A percentile compares a stretch with the other conserved stretches of the same genome.
Evolutionary conservation across 2,329 filamentous ascomycete species (phyloP).

Genomic region (Arthrobotrys megalospora): DNA sequence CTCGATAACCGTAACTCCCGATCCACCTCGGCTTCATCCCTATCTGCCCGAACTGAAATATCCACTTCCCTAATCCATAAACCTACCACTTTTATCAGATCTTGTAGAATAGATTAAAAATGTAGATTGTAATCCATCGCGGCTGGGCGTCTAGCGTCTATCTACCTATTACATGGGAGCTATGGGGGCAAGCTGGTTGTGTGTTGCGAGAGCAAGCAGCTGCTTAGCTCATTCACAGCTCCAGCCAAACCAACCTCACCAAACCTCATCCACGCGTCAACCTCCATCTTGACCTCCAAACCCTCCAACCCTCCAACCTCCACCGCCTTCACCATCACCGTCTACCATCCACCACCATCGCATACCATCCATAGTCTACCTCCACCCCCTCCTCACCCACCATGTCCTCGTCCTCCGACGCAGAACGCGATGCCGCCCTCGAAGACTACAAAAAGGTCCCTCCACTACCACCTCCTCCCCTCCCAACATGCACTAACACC

Average conservation of each 20-base stretch:
- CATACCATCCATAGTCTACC: slow-evolving; percentile 8
- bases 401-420: slow-evolving; percentile 67
- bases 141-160: slow-evolving; percentile 4
- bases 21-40: slow-evolving; percentile 52
- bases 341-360: neutral
- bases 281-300: slow-evolving; percentile 20
- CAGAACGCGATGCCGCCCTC: slow-evolving; percentile 78
- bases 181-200: slow-evolving; percentile 1
- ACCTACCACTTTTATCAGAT: slow-evolving; percentile 5
- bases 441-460: slow-evolving; percentile 79
- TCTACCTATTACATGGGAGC: neutral
- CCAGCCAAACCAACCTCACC: slow-evolving; percentile 20
- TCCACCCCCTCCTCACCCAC: neutral
- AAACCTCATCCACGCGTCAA: slow-evolving; percentile 50
- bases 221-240: slow-evolving; percentile 28
- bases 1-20: slow-evolving; percentile 35
- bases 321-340: neutral
- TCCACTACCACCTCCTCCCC: neutral
- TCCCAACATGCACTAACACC: slow-evolving; percentile 26
- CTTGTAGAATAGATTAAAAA: neutral
- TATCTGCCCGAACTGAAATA: neutral
- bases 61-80: neutral
- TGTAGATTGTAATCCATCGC: neutral
- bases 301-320: neutral
- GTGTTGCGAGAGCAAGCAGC: slow-evolving; percentile 12